Base-by-base conservation (phyloP, 163 green algal genomes). In the Chlamydomonas reinhardtii region DNA sequence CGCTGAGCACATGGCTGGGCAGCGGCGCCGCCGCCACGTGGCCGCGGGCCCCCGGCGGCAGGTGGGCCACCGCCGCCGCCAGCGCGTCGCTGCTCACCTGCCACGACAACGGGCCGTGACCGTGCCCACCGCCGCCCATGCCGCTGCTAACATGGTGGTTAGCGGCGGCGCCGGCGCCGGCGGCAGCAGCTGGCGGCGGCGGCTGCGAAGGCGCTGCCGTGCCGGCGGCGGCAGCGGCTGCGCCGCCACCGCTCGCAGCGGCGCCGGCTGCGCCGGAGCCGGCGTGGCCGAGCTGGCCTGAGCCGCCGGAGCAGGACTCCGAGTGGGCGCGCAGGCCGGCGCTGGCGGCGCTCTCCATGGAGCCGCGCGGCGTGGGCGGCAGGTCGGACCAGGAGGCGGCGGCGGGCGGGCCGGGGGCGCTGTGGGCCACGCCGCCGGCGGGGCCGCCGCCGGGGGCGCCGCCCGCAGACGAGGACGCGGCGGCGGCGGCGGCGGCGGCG, bases 321-420 rank as follows among this genome's bases (percentile, higher is more conserved):
- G 48, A 56, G 6, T 56, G 48, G 48, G 48, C 48, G 48, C 48
- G 48, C 48, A 56, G 48, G 48, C 14, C 9, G 48, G 48, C 48
- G 48, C 14, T 19, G 48, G 48, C 48, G 48, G 11, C 48, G 79
- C 69, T 86, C 54, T 86, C 80, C 70, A 86, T n/a, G 22, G 80
- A 86, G 17, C 25, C 80, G 2, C 80, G 80, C 3, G 80, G 80
- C 16, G 80, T 86, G 34, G 54, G 70, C 54, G 80, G 70, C 56
- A 86, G 34, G 14, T 86, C 80, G 16, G 48, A 78, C 70, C 69
- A 86, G 37, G n/a, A 24, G 71, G 25, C 24, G 71, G n/a, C 39
- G 32, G 32, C 68, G 64, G 27, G 4, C 24, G 2, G 64, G 64
- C 17, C 9, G n/a, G 15, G 64, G 8, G 64, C 29, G 64, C 15